Base-by-base conservation (phyloP, 148 eudicot genomes). In the Suaeda aralocaspica region DNA sequence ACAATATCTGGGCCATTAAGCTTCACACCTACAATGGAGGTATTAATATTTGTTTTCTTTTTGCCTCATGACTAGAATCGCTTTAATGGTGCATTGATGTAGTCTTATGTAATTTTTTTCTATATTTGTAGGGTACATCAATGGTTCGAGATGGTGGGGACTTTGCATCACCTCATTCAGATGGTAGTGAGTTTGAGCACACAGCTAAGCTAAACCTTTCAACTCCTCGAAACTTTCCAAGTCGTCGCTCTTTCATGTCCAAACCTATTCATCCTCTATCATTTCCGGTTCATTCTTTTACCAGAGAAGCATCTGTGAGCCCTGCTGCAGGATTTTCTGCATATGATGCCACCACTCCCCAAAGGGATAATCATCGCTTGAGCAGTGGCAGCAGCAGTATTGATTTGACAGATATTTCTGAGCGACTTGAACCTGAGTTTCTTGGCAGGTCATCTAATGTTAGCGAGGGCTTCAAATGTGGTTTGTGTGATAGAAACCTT, bases 1-100 rank as follows among this genome's bases (percentile, higher is more conserved):
- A 82, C 88, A 72, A 80, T 82, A 59, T 81, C 82, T 49, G 88
- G 89, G 73, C 81, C 86, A n/a, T 59, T 80, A 77, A 80, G 85
- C 77, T 85, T 92, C 80, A 85, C 94, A 66, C 96, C 92, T 42
- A 78, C 84, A 11, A 85, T 85, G 82, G 98, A 92, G 96, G 98
- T 92, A 50, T 45, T n/a, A 46, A 33, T 70, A 41, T 49, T 56
- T n/a, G 59, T 45, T 22, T 44, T 30, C 44, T 73, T 34, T 74
- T 79, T 59, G 36, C 45, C 72, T 59, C 63, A 61, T 66, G 29
- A 46, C 69, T 67, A 42, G 15, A 50, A 48, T 61, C 10, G 30
- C 44, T 2, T 58, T 59, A 15, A 36, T 10, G 49, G 22, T 71
- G 78, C 25, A 68, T 19, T 29, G 49, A 28, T 71, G 78, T 25